Conservation (phyloP, 2,329 filamentous ascomycete genomes). For the Calonectria hongkongensis region DNA sequence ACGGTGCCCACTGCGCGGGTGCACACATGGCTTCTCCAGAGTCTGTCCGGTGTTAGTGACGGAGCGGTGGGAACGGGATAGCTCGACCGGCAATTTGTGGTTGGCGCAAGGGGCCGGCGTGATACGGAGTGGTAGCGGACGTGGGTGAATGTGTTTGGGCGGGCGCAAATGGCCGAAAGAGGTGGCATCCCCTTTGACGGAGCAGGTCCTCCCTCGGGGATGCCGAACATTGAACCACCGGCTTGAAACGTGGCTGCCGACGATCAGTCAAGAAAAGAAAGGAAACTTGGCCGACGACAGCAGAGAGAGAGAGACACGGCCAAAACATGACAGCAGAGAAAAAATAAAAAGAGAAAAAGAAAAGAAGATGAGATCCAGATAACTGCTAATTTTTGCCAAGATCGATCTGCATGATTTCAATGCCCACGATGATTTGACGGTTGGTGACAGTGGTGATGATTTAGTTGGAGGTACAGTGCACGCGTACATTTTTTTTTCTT, state of each 20-base stretch:
- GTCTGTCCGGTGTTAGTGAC: conserved; percentile 9
- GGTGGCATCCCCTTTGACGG: conserved; percentile 21
- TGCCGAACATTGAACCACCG: conserved; percentile 23
- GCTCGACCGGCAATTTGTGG: neutral
- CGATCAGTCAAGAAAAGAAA: conserved; percentile 25
- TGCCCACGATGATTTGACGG: neutral
- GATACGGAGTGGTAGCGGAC: conserved; percentile 15
- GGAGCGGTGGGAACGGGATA: neutral
- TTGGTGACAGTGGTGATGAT: neutral
- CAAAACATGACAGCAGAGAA: neutral
- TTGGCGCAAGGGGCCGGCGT: conserved; percentile 21
- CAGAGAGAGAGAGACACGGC: conserved; percentile 1
- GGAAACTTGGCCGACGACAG: neutral
- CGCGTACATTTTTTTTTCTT: neutral
- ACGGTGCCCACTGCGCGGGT: conserved; percentile 8
- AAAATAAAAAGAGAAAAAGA: conserved; percentile 1
- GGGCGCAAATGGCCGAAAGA: conserved; percentile 29
- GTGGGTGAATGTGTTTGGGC: conserved; percentile 25
- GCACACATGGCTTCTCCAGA: conserved; percentile 19
- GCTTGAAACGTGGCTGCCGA: conserved; percentile 26
- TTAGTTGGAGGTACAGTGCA: neutral
- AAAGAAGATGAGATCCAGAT: conserved; percentile 24
- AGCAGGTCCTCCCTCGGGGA: conserved; percentile 33
- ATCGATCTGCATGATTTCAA: conserved; percentile 12
- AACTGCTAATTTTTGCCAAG: conserved; percentile 13